A percentile compares a stretch with the other conserved stretches of the same genome.
phyloP scores from a whole-genome alignment of 108 stramenopile genomes.

The Cyclotella distinguenda region DNA sequence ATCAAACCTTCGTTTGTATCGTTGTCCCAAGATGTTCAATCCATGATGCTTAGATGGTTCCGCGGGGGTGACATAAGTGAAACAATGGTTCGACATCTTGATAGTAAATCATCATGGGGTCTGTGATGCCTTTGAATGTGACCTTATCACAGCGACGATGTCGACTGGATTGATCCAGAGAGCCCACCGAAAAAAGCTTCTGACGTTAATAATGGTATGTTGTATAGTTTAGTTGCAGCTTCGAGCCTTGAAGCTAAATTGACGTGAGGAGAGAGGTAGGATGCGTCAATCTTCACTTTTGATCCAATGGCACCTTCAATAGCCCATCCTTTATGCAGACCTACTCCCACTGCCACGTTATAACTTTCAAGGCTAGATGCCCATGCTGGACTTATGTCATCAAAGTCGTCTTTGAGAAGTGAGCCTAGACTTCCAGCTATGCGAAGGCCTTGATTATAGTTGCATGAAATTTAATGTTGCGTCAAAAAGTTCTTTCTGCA shows the following conservation, averaged over 20 bases:
- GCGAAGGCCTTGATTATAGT: conserved; percentile 38
- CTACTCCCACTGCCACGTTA: conserved; percentile 61
- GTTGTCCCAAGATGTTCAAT: conserved; percentile 28
- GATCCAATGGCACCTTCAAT: conserved; percentile 79
- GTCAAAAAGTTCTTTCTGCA: conserved; percentile 49
- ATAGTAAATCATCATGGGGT: conserved; percentile 50
- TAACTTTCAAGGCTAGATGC: conserved; percentile 39
- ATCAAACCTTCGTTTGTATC: conserved; percentile 19
- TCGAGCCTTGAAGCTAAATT: conserved; percentile 65
- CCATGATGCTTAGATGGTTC: conserved; percentile 20
- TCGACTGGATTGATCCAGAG: conserved; percentile 36
- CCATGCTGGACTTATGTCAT: conserved; percentile 24
- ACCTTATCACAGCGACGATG: conserved; percentile 50
- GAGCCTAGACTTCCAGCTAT: conserved; percentile 36
- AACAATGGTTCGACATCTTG: conserved; percentile 34
- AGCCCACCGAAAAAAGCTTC: conserved; percentile 58
- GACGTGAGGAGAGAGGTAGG: conserved; percentile 74
- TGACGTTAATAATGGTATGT: conserved; percentile 57
- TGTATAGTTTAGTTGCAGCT: conserved; percentile 61
- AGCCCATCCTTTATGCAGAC: conserved; percentile 79
- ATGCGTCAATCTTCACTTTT: conserved; percentile 73
- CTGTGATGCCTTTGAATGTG: conserved; percentile 49
- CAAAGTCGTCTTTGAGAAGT: conserved; percentile 32
- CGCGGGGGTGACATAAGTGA: conserved; percentile 8
- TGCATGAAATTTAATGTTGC: conserved; percentile 34